These are phyloP conservation scores for Arthonia radiata DNA, from an alignment of 495 filamentous ascomycete genomes.

Conservation along the genomic window DNA sequence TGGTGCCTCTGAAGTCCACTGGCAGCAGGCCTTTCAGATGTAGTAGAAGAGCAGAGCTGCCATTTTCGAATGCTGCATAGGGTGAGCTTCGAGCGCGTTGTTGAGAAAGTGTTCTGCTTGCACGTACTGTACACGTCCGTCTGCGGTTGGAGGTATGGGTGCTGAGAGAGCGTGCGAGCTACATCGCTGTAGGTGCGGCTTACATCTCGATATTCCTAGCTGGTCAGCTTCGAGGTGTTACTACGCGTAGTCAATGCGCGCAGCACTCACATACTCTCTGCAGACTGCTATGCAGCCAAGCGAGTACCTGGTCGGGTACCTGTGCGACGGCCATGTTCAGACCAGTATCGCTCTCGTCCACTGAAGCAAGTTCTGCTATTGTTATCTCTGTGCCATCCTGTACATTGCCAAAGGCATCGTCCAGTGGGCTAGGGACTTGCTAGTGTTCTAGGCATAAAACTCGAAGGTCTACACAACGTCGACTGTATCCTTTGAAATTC, in stretches of 20 bases:
- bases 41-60: constrained; percentile 64
- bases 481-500: too few species aligned
- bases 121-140: constrained; percentile 87
- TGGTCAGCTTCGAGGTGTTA: not conserved
- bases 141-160: constrained; percentile 64
- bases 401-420: too few species aligned
- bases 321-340: constrained; percentile 38
- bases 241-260: constrained; percentile 2
- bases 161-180: constrained; percentile 53
- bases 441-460: too few species aligned
- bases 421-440: too few species aligned
- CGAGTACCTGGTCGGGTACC: constrained; percentile 68
- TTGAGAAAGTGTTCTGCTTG: not conserved
- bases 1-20: constrained; percentile 63
- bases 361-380: too few species aligned
- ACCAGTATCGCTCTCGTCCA: too few species aligned
- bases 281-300: constrained; percentile 84
- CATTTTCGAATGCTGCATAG: constrained; percentile 59
- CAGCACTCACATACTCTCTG: constrained; percentile 33
- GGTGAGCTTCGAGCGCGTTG: constrained; percentile 3
- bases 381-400: too few species aligned
- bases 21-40: constrained; percentile 71
- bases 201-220: constrained; percentile 79
- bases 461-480: too few species aligned
- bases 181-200: constrained; percentile 84